Evolutionary conservation across 805 yeast genomes (phyloP), one percentile per base, ranked within the genome.

Genomic region (Saccharomycopsis sp.): DNA sequence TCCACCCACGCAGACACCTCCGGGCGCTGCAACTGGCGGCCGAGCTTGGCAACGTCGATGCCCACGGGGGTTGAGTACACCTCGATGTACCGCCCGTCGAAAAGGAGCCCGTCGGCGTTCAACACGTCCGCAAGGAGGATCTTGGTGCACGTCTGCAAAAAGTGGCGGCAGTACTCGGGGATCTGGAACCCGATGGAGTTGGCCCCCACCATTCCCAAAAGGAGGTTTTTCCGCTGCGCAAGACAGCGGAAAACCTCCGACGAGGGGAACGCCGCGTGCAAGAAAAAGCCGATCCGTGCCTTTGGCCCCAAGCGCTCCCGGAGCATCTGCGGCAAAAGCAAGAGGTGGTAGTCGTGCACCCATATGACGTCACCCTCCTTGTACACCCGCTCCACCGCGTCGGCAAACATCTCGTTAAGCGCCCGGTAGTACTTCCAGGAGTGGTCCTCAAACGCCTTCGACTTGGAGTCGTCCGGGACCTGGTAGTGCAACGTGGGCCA

Each of bases 401-500:
- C 88, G 0, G 98, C 97, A 66, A 91, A 79, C 51, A 80, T 70
- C 68, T 85, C 89, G 66, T 94, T 94, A 61, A 92, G 77, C 1
- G 76, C 72, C 63, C 81, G 82, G 70, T 92, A 92, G 67, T 86
- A 85, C 24, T 83, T 83, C 97, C 97, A 92, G 1, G 97, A 89
- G 68, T 91, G 95, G 63, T 89, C 97, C 70, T 92, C 97, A 71
- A 92, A 94, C 0, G 96, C 96, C 70, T 91, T 91, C 1, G 96
- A 85, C 64, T 87, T 89, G 54, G 97, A 95, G 67, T 91, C 85
- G 70, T 94, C 98, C 0, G 98, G 98, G 44, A 92, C 89, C 70
- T 92, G 97, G 68, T 94, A 94, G 56, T 83, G 89, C 62, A 94
- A 78, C 1, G 97, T 89, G 34, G 99, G 99, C 98, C 98, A 94